Evolutionary conservation across 108 stramenopile genomes (phyloP).

Genomic region (Skeletonema costatum): DNA sequence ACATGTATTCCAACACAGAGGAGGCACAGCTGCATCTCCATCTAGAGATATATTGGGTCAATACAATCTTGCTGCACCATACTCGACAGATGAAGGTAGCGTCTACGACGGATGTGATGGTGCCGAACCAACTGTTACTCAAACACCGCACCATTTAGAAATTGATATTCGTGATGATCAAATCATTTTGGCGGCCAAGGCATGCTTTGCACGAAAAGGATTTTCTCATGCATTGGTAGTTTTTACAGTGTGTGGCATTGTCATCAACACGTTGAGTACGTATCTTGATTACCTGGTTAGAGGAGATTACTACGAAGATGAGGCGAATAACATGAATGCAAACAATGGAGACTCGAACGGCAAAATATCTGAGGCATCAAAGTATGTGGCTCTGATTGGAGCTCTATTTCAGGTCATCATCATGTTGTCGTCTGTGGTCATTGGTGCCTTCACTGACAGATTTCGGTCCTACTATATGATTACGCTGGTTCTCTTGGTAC

Average conservation of each 20-base stretch:
- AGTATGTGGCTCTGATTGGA: constrained; percentile 82
- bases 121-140: constrained; percentile 76
- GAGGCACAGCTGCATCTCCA: neutral
- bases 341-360: constrained; percentile 2
- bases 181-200: constrained; percentile 65
- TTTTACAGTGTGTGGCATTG: constrained; percentile 79
- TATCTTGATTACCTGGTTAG: constrained; percentile 87
- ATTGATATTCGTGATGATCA: constrained; percentile 89
- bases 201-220: constrained; percentile 76
- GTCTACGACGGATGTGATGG: constrained; percentile 41
- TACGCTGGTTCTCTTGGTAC: constrained; percentile 66
- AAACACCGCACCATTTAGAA: constrained; percentile 78
- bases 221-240: constrained; percentile 78
- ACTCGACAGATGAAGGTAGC: constrained; percentile 32
- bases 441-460: constrained; percentile 77
- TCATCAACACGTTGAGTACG: constrained; percentile 83
- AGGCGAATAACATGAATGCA: neutral
- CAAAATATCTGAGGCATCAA: constrained; percentile 48
- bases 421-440: constrained; percentile 82
- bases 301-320: constrained; percentile 42
- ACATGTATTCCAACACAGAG: constrained; percentile 8
- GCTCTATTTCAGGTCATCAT: constrained; percentile 82
- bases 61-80: constrained; percentile 16
- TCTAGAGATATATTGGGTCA: constrained; percentile 3
- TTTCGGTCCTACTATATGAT: constrained; percentile 83